Evolutionary conservation across 768 basidiomycete species (phyloP), one percentile per base, ranked within the genome.

Genomic region (Leccinum ochraceum): DNA sequence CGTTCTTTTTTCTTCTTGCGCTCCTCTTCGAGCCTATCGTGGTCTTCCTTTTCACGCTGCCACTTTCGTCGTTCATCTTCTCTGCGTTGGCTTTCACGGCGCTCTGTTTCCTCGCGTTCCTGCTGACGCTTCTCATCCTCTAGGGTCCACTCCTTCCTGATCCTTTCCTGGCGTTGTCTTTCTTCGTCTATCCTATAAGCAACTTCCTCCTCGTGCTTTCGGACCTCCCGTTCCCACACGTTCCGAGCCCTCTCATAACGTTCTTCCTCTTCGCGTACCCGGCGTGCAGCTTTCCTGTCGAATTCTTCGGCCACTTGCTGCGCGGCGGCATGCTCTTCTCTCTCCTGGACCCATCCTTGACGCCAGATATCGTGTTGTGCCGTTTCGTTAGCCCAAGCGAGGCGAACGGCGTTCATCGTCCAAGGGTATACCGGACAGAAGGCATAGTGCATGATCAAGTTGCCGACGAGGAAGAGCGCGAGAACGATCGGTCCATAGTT

Each of bases 11-110:
- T 8, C 26, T 28, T 28, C 56, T 17, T 36, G 42, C 62, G 60
- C 49, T 67, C 67, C 32, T 70, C 58, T 24, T 57, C 53, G 3
- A 52, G 56, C n/a, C 17, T 58, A 13, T 59, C 61, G 10, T 63
- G 62, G 26, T 72, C 65, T 42, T 71, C 66, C 2, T 57, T 44
- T 39, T 72, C 71, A 3, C 39, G 66, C 1, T 26, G 42, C 71
- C 71, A 67, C 22, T 32, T 59, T 11, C 37, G 32, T 32, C 68
- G 65, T 30, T 59, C 51, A 6, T 51, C 37, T 22, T 64, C 62
- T 34, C 6, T 55, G 20, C 13, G 61, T 53, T 59, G 17, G 2
- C 46, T 11, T 56, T 68, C 67, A 11, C 13, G 61, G 37, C 51
- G 59, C n/a, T 61, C 52, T 46, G 56, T 58, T 16, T 66, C 64